phyloP scores from a whole-genome alignment of 371 early-diverging fungal species.

The Mucor velutinosus region DNA sequence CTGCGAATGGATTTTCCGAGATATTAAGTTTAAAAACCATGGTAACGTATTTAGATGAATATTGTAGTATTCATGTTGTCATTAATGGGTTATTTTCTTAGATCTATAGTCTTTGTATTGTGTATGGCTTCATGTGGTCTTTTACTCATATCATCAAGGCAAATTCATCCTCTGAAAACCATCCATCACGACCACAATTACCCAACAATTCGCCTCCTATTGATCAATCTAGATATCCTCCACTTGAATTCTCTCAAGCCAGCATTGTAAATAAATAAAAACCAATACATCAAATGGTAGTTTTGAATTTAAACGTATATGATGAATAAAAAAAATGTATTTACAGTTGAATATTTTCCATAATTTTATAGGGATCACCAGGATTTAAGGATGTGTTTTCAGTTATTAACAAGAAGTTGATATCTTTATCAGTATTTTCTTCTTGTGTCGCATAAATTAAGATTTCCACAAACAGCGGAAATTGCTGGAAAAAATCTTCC shows the following conservation, averaged over 20 bases:
- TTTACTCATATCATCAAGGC: not conserved
- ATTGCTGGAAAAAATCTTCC: conserved; percentile 47
- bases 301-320: not conserved
- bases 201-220: not conserved
- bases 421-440: conserved; percentile 13
- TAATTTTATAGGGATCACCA: conserved; percentile 30
- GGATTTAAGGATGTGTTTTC: conserved; percentile 39
- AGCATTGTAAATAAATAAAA: not conserved
- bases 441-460: conserved; percentile 29
- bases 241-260: not conserved
- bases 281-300: not conserved
- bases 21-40: conserved; percentile 12
- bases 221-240: not conserved
- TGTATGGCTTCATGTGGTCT: not conserved
- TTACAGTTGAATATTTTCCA: conserved; percentile 32
- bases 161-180: not conserved
- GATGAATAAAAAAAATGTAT: not conserved
- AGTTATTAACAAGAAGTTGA: conserved; percentile 25
- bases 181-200: not conserved
- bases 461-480: conserved; percentile 43
- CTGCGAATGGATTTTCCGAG: conserved; percentile 18
- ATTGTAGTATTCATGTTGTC: not conserved
- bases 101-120: not conserved
- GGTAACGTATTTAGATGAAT: not conserved
- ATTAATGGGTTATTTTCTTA: not conserved